These are phyloP conservation scores for Cajanus cajan DNA, from an alignment of 306 rosid genomes.

Conservation along the genomic window DNA sequence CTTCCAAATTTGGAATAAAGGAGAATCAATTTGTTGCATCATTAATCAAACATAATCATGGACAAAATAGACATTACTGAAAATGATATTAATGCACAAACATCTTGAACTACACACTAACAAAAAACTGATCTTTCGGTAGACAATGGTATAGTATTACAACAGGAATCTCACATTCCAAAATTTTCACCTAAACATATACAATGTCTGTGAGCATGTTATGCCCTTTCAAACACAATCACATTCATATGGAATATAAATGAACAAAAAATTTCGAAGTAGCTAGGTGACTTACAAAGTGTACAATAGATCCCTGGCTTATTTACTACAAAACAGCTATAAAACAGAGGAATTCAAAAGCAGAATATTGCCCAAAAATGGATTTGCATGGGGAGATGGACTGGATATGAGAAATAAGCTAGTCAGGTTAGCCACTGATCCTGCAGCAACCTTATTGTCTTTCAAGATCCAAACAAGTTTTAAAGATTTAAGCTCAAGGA, in stretches of 20 bases:
- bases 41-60: not conserved
- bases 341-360: no score
- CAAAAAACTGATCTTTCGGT: not conserved
- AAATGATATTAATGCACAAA: not conserved
- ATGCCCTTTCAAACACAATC: not conserved
- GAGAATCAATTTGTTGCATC: not conserved
- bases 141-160: not conserved
- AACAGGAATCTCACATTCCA: not conserved
- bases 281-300: no score
- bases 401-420: not conserved
- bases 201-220: not conserved
- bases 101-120: not conserved
- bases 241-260: not conserved
- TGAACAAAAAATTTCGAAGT: not conserved
- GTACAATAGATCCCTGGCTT: not conserved
- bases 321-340: no score
- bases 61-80: not conserved
- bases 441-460: not conserved
- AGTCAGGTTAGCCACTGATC: not conserved
- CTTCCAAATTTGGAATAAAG: slow-evolving; percentile 3
- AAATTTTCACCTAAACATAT: not conserved
- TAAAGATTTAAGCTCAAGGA: not conserved
- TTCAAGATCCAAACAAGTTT: not conserved
- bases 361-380: not conserved
- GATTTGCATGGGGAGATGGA: not conserved